Percentiles rank a stretch among this genome's conserved stretches.
Evolutionary conservation across 768 basidiomycete species (phyloP).

Genomic region (Termitomyces titanicus): DNA sequence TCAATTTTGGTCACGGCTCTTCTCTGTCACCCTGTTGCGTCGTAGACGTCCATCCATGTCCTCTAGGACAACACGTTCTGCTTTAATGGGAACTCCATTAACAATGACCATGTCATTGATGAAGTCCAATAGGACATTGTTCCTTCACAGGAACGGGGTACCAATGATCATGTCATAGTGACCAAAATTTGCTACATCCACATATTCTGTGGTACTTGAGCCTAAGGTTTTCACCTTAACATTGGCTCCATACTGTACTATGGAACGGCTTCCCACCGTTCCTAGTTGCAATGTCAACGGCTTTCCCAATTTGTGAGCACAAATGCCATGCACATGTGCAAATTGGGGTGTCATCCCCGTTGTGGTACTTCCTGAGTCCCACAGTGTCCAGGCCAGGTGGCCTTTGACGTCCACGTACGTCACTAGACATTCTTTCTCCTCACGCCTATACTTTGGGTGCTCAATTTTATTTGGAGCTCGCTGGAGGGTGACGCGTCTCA

Average conservation of each 20-base stretch:
- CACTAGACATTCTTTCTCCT: not conserved
- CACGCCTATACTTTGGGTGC: not conserved
- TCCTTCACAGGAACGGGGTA: conserved; percentile 24
- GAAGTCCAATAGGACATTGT: conserved; percentile 22
- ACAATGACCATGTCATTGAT: conserved; percentile 8
- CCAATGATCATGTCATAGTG: conserved; percentile 33
- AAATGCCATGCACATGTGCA: conserved; percentile 10
- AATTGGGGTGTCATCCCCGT: conserved; percentile 16
- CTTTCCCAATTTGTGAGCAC: conserved; percentile 8
- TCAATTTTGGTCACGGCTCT: not conserved
- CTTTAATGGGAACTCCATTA: conserved; percentile 1
- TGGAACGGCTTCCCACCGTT: conserved; percentile 24
- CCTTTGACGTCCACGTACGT: not conserved
- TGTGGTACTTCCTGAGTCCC: conserved; percentile 21
- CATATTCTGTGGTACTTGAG: conserved; percentile 11
- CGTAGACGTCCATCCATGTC: not conserved
- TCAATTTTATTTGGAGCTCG: not conserved
- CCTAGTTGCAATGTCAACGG: conserved; percentile 27
- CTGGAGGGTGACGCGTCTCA: not conserved
- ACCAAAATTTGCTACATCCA: conserved; percentile 33
- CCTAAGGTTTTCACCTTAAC: conserved; percentile 4
- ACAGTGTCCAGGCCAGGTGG: conserved; percentile 1
- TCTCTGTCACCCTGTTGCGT: not conserved
- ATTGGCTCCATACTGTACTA: conserved; percentile 23
- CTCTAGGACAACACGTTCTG: not conserved